Conservation (phyloP, 2,329 filamentous ascomycete species). For the Cladosporium halotolerans region DNA sequence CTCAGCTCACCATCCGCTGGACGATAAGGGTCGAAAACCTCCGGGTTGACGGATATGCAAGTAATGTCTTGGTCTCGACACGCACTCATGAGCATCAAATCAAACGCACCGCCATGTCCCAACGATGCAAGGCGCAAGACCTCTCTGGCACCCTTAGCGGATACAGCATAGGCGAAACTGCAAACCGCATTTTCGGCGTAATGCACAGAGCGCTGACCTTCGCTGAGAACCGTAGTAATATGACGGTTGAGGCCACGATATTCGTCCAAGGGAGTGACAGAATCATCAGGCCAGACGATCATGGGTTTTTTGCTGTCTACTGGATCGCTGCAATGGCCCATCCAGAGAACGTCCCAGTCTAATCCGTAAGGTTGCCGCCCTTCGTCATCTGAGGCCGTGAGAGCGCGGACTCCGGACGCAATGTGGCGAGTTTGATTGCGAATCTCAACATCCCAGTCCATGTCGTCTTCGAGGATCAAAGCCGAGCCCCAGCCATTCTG, state of each 20-base stretch:
- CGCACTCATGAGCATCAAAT: slow-evolving; percentile 29
- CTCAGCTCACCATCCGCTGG: slow-evolving; percentile 27
- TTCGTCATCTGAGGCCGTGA: neutral
- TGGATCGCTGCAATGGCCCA: slow-evolving; percentile 33
- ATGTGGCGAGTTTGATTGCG: slow-evolving; percentile 9
- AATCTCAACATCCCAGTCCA: slow-evolving; percentile 34
- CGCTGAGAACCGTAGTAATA: slow-evolving; percentile 16
- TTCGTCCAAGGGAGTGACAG: neutral
- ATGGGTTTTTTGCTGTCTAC: slow-evolving; percentile 9
- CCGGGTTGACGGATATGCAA: slow-evolving; percentile 35
- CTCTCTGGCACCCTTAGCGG: slow-evolving; percentile 27
- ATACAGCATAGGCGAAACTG: slow-evolving; percentile 29
- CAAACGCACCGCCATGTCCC: slow-evolving; percentile 28
- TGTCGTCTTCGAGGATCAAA: slow-evolving; percentile 34
- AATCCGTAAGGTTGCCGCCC: slow-evolving; percentile 24
- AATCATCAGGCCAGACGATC: neutral
- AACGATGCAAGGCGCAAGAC: slow-evolving; percentile 26
- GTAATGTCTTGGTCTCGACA: slow-evolving; percentile 27
- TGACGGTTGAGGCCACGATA: slow-evolving; percentile 24
- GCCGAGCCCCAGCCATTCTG: slow-evolving; percentile 21
- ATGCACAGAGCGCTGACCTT: slow-evolving; percentile 25
- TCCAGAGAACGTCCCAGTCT: slow-evolving; percentile 35
- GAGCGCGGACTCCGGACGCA: neutral
- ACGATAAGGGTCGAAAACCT: slow-evolving; percentile 32
- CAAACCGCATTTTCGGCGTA: slow-evolving; percentile 24